These are phyloP conservation scores for Rhodotorula sp. DNA, from an alignment of 1,284 basidiomycete species.

Conservation along the genomic window DNA sequence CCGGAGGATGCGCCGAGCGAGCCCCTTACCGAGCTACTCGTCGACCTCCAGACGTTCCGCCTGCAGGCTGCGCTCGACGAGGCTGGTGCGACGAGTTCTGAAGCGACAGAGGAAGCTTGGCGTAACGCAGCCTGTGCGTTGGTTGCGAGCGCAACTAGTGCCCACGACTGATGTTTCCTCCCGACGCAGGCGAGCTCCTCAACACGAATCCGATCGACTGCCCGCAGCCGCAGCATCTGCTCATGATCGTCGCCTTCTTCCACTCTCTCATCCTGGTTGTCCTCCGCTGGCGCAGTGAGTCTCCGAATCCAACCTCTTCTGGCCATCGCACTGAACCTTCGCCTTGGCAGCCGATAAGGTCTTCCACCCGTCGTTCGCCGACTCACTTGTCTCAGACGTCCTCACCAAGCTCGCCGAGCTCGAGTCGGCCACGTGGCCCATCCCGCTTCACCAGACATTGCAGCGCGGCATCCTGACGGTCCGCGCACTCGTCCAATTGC, in stretches of 20 bases:
- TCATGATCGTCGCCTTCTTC: not conserved
- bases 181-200: not conserved
- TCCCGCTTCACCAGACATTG: not conserved
- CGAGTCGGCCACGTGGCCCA: not conserved
- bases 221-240: not conserved
- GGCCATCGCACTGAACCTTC: no score
- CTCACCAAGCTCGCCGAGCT: not conserved
- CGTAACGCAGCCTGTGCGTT: not conserved
- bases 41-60: not conserved
- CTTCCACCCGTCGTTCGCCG: not conserved
- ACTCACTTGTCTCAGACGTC: not conserved
- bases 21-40: not conserved
- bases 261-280: slow-evolving; percentile 4
- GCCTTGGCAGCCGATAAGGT: no score
- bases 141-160: no score
- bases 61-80: not conserved
- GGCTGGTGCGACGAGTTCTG: not conserved
- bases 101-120: not conserved
- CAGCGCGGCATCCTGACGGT: slow-evolving; percentile 5
- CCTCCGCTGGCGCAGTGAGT: slow-evolving; percentile 1
- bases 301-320: no score
- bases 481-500: not conserved
- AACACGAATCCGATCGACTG: not conserved
- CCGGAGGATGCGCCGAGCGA: not conserved
- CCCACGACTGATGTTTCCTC: no score